Conservation (phyloP, 345 rosid species). For the Syzygium aqueum region DNA sequence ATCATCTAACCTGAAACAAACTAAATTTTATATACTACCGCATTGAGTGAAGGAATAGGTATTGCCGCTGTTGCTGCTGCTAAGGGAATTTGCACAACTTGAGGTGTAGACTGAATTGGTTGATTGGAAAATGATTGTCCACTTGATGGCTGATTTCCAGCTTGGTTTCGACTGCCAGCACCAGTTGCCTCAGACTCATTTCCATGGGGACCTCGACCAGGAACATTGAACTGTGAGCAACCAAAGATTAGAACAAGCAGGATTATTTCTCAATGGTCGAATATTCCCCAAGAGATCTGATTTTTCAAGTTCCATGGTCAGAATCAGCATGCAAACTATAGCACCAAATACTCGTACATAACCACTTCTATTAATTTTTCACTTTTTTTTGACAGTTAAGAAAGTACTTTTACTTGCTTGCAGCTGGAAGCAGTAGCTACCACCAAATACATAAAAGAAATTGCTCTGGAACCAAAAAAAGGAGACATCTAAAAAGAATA, state of each 20-base stretch:
- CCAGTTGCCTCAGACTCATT: conserved; percentile 31
- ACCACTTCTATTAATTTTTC: neutral
- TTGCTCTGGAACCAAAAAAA: neutral
- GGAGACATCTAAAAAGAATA: neutral
- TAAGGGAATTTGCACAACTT: conserved; percentile 55
- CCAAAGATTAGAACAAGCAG: neutral
- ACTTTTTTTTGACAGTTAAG: neutral
- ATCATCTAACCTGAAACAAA: neutral
- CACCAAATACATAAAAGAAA: neutral
- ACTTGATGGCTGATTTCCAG: conserved; percentile 38
- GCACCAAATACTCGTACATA: neutral
- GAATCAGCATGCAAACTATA: neutral
- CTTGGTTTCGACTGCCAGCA: conserved; percentile 35
- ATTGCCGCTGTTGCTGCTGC: conserved; percentile 40
- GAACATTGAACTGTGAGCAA: conserved; percentile 34
- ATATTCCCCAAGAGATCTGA: neutral
- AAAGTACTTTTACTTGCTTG: neutral
- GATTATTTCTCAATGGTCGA: neutral
- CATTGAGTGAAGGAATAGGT: conserved; percentile 58
- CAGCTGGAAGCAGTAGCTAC: neutral
- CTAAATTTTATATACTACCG: conserved; percentile 20
- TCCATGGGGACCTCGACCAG: conserved; percentile 41
- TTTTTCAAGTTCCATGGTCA: neutral
- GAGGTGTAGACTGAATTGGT: conserved; percentile 46
- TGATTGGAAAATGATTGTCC: conserved; percentile 43